A percentile compares a stretch with the other conserved stretches of the same genome.
phyloP scores from a whole-genome alignment of 169 alveolate genomes.

The Plasmodium falciparum region DNA sequence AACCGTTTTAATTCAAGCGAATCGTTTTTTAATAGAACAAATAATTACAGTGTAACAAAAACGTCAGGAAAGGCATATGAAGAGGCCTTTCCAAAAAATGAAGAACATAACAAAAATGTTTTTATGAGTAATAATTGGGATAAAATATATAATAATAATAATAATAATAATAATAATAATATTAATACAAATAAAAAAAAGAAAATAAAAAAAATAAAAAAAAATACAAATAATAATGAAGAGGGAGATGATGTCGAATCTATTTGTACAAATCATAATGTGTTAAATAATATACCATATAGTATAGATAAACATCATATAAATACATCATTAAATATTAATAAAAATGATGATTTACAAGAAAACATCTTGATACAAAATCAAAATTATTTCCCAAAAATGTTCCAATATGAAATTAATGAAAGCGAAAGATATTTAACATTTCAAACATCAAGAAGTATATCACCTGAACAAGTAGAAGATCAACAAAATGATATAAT shows the following conservation, averaged over 20 bases:
- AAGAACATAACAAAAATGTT: slow-evolving; percentile 1
- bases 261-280: no score
- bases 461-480: background rate
- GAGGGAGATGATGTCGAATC: background rate
- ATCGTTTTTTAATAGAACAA: slow-evolving; percentile 9
- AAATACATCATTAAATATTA: background rate
- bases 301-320: no score
- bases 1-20: background rate
- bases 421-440: background rate
- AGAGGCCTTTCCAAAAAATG: slow-evolving; percentile 7
- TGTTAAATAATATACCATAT: no score
- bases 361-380: background rate
- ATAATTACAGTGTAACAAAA: background rate
- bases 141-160: background rate
- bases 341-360: background rate
- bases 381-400: background rate
- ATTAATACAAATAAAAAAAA: background rate
- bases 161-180: background rate
- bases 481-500: background rate
- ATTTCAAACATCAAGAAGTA: background rate
- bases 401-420: background rate
- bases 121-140: background rate
- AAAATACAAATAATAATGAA: background rate
- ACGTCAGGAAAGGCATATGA: slow-evolving; percentile 6
- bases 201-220: background rate